Base-by-base conservation (phyloP, 352 stramenopile species). In the Thraustochytrium sp. region DNA sequence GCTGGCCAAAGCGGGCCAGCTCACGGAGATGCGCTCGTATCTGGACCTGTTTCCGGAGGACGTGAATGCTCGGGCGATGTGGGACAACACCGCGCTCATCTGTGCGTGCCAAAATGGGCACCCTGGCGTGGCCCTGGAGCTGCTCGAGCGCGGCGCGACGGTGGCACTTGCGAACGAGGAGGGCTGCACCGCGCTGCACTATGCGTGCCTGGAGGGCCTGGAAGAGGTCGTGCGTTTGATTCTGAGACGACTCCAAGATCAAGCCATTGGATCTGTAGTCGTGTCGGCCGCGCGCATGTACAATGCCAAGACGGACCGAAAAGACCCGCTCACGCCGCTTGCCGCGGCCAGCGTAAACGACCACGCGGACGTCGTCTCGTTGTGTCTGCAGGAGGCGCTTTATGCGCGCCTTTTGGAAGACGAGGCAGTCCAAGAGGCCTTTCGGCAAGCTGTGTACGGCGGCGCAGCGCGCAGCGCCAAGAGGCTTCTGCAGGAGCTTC, bases 1-100 rank as follows among this genome's bases (percentile, higher is more conserved):
- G 23, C 2, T 51, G 23, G 34, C 23, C 46, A 80, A 80, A 26
- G 26, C 34, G 13, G 68, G 53, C 23, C n/a, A 80, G 44, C 48
- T 80, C 21, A 42, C 26, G 18, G 4, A 26, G 34, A 8, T 51
- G 3, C 16, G 18, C n/a, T 1, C 1, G 0, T 13, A 34, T 21
- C 42, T 61, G 9, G 4, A 40, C 23, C 8, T 26, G 3, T n/a
- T 13, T 40, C 68, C 46, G 0, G 23, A 18, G 23, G 48, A 49
- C 26, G 3, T 84, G 0, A 44, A 85, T 13, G 49, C 31, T 31
- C 51, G 48, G 5, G 80, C 64, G 18, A 85, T 85, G 80, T 85
- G 80, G 80, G 59, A 44, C 21, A 68, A 82, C 23, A 75, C 80
- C 3, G 65, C 80, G 2, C 55, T 85, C 2, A 84, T 85, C 34